Conservation (phyloP, 2,329 filamentous ascomycete species). For the Graphilbum fragrans region DNA sequence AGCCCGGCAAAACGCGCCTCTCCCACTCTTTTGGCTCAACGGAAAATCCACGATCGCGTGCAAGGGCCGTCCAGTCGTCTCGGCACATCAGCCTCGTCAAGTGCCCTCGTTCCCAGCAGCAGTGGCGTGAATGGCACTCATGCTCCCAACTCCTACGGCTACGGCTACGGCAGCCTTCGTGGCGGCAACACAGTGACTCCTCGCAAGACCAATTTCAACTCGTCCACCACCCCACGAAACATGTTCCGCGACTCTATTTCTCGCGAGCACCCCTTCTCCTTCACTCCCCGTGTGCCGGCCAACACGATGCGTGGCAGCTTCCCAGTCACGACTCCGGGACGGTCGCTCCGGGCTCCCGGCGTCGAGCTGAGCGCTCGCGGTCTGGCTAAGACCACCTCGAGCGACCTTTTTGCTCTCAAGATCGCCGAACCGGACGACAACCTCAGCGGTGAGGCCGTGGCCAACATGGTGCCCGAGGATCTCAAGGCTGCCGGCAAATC, state of each 20-base stretch:
- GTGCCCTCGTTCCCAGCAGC: background rate
- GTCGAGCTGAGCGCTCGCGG: conserved; percentile 35
- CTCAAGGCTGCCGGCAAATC: conserved; percentile 35
- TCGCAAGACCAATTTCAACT: conserved; percentile 17
- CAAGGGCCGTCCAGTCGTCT: conserved; percentile 18
- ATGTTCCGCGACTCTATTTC: conserved; percentile 19
- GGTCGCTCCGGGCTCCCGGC: conserved; percentile 29
- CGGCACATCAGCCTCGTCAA: background rate
- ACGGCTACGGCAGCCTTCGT: background rate
- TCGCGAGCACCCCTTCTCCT: conserved; percentile 19
- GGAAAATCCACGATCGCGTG: conserved; percentile 21
- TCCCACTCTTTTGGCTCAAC: conserved; percentile 18
- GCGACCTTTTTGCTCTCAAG: conserved; percentile 44
- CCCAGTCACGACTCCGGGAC: conserved; percentile 31
- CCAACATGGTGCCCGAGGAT: conserved; percentile 40
- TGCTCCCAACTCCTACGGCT: background rate
- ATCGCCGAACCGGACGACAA: conserved; percentile 45
- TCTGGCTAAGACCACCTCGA: conserved; percentile 34
- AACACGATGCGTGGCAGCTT: conserved; percentile 36
- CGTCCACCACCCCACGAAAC: conserved; percentile 18
- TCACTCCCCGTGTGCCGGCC: conserved; percentile 31
- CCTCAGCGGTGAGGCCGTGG: conserved; percentile 41
- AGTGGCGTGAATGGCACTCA: background rate
- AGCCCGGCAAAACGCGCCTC: conserved; percentile 21
- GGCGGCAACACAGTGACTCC: conserved; percentile 4